These are phyloP conservation scores for Neofusicoccum laricinum DNA, from an alignment of 2,329 filamentous ascomycete species.

Conservation along the genomic window DNA sequence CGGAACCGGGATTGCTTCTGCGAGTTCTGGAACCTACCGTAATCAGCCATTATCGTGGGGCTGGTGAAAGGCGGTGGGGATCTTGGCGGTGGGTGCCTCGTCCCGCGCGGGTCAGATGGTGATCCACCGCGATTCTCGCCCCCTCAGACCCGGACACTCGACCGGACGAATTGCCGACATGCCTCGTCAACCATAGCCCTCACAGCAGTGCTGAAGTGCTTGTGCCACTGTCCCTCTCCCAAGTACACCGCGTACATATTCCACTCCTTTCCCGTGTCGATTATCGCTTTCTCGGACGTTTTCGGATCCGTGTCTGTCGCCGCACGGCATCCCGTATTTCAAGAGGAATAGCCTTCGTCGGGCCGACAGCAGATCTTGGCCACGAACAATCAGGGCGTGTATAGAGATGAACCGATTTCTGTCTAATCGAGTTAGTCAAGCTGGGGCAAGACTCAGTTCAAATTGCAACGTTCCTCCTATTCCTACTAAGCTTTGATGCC, in stretches of 20 bases:
- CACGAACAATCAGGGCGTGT: neutral
- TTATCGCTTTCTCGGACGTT: neutral
- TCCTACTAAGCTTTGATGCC: conserved; percentile 1
- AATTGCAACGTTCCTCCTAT: conserved; percentile 9
- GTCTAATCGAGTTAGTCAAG: neutral
- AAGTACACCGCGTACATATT: too few species aligned
- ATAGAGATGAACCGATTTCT: neutral
- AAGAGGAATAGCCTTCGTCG: neutral
- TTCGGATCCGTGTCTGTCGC: neutral
- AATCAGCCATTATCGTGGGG: neutral
- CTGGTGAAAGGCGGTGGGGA: neutral
- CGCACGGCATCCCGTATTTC: neutral
- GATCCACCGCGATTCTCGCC: neutral
- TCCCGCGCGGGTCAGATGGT: conserved; percentile 1
- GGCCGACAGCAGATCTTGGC: neutral
- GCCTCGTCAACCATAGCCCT: neutral
- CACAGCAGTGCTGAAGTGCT: too few species aligned
- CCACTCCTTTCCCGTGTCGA: neutral
- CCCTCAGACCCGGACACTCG: neutral
- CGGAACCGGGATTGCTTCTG: too few species aligned
- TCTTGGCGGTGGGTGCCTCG: conserved; percentile 2
- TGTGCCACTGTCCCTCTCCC: neutral
- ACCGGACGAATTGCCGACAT: neutral
- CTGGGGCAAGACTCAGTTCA: conserved; percentile 1
- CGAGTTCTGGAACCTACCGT: neutral